Conservation (phyloP, 805 yeast species). For the Sporopachydermia quercuum region DNA sequence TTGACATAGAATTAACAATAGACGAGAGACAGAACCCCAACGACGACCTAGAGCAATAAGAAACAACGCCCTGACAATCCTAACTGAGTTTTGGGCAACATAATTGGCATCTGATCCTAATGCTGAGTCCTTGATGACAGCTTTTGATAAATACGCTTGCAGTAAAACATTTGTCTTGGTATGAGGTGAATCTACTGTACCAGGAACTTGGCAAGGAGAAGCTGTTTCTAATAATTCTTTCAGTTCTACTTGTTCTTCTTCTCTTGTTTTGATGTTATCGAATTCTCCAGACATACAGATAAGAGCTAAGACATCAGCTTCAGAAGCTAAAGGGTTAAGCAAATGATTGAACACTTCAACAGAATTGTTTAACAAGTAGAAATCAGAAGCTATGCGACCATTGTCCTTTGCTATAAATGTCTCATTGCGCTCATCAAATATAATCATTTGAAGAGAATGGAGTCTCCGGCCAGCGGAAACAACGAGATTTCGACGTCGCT, state of each 20-base stretch:
- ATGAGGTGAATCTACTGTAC: conserved; percentile 56
- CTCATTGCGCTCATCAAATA: conserved; percentile 73
- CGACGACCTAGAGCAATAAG: conserved; percentile 74
- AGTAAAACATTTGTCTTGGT: conserved; percentile 79
- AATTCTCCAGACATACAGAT: conserved; percentile 89
- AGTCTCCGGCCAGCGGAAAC: conserved; percentile 66
- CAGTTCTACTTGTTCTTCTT: conserved; percentile 73
- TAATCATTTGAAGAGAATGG: conserved; percentile 85
- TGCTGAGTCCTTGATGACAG: conserved; percentile 62
- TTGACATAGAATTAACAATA: conserved; percentile 69
- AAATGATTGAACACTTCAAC: conserved; percentile 81
- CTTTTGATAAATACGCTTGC: conserved; percentile 77
- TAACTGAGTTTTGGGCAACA: conserved; percentile 88
- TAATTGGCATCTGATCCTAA: conserved; percentile 76
- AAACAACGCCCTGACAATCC: conserved; percentile 86
- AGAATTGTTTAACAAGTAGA: conserved; percentile 70
- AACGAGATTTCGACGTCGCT: conserved; percentile 62
- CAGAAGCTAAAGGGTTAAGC: conserved; percentile 74
- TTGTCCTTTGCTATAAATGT: conserved; percentile 74
- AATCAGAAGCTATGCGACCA: conserved; percentile 91
- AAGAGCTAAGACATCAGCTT: conserved; percentile 81
- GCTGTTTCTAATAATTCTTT: conserved; percentile 34
- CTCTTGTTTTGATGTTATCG: conserved; percentile 76
- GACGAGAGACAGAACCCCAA: conserved; percentile 75
- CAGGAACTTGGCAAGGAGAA: conserved; percentile 71